Base-by-base conservation (phyloP, 768 basidiomycete genomes). In the Pleurotus sapidus region DNA sequence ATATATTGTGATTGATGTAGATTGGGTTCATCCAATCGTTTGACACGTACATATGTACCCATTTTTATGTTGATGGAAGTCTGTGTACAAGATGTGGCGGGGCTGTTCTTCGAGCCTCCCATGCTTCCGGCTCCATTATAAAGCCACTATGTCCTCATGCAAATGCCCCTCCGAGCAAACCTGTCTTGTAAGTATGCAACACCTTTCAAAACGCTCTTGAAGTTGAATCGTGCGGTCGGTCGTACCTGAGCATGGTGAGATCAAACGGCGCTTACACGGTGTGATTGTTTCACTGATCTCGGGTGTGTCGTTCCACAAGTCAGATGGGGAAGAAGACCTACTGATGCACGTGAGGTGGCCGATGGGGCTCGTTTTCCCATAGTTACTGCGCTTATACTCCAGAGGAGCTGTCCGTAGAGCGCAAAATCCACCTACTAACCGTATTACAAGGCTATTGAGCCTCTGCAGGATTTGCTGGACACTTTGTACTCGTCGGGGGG, bases 11-110 rank as follows among this genome's bases (percentile, higher is more conserved):
- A 17, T 54, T 55, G 8, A 18, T 51, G 11, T 60, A 95, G 93
- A 95, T 95, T 74, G 93, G 93, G 64, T 95, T 95, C 84, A 95
- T 95, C 77, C 95, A 86, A 82, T 63, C 53, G 55, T 6, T 25
- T 37, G 42, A 45, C n/a, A 45, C n/a, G 4, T 23, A 2, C 30
- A 34, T 34, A 34, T 34, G 30, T 2, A 30, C 30, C 30, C 9
- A 34, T 34, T 34, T 34, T 9, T 34, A 34, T 45, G 20, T 55
- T 30, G 53, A 42, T 20, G 53, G n/a, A 14, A 24, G 20, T 20
- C 20, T 20, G 27, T 30, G 27, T 9, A 50, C 1, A 20, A n/a
- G 49, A 50, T 11, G 49, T 2, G 30, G n/a, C 12, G n/a, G 20
- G 49, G 49, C 25, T 12, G 6, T 24, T 50, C 27, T 50, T 34